Conservation (phyloP, 331 rosid species). For the Acacia concinna region DNA sequence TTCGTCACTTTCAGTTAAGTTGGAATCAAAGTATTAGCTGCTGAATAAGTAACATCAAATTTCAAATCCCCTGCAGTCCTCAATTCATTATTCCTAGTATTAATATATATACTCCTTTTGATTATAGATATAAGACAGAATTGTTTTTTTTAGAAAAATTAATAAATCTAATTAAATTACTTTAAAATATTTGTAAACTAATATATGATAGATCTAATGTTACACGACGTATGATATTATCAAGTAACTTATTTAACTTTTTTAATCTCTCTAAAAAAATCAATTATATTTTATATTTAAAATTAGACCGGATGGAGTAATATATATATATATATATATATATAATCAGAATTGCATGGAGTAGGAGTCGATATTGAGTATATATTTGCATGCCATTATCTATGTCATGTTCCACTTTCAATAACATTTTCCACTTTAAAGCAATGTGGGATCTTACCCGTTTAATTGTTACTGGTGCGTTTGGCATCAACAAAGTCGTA, state of each 20-base stretch:
- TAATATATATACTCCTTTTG: too few relatives aligned
- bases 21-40: constrained; percentile 12
- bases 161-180: too few relatives aligned
- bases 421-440: not conserved
- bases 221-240: too few relatives aligned
- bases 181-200: too few relatives aligned
- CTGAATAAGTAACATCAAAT: not conserved
- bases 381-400: not conserved
- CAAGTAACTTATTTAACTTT: too few relatives aligned
- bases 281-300: too few relatives aligned
- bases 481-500: constrained; percentile 26
- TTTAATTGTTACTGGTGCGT: not conserved
- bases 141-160: too few relatives aligned
- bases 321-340: too few relatives aligned
- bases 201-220: too few relatives aligned
- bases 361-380: not conserved
- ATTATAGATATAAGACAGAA: too few relatives aligned
- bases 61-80: not conserved
- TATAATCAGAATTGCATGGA: not conserved
- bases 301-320: too few relatives aligned
- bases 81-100: not conserved
- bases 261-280: too few relatives aligned
- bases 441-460: not conserved
- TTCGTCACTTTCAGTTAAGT: not conserved
- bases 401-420: constrained; percentile 20